Percentiles rank a stretch among this genome's conserved stretches.
phyloP scores from a whole-genome alignment of 441 rosid species.

The Iberis amara region DNA sequence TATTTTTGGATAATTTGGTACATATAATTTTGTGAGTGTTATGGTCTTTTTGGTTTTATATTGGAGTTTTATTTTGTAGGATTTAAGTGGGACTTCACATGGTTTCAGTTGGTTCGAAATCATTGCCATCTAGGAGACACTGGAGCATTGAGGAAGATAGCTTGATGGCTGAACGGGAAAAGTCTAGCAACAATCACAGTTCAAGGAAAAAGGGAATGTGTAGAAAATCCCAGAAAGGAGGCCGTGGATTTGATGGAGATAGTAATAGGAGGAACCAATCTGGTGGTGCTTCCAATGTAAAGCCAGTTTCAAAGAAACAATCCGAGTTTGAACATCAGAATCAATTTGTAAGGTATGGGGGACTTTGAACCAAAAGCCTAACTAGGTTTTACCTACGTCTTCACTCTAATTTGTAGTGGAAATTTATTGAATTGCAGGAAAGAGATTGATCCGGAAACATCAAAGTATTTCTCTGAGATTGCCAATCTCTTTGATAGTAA shows the following conservation, averaged over 20 bases:
- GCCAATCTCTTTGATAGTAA: slow-evolving; percentile 73
- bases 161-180: slow-evolving; percentile 46
- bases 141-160: slow-evolving; percentile 30
- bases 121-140: slow-evolving; percentile 36
- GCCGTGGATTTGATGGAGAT: slow-evolving; percentile 44
- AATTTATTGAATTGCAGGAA: slow-evolving; percentile 43
- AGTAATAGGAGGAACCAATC: slow-evolving; percentile 33
- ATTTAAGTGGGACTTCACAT: slow-evolving; percentile 23
- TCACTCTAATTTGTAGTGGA: neutral
- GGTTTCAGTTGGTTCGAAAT: slow-evolving; percentile 60
- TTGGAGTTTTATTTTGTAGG: slow-evolving; percentile 11
- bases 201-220: slow-evolving; percentile 39
- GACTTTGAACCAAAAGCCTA: slow-evolving; percentile 1
- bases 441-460: slow-evolving; percentile 76
- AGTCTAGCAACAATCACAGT: slow-evolving; percentile 36
- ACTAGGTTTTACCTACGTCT: neutral
- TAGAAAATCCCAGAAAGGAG: slow-evolving; percentile 42
- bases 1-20: too few relatives aligned
- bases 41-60: slow-evolving; percentile 12
- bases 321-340: slow-evolving; percentile 39
- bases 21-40: neutral
- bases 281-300: slow-evolving; percentile 26
- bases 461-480: slow-evolving; percentile 78
- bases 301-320: slow-evolving; percentile 32
- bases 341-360: slow-evolving; percentile 45